Conservation (phyloP, 2,329 filamentous ascomycete genomes). For the Calonectria hawksworthii region DNA sequence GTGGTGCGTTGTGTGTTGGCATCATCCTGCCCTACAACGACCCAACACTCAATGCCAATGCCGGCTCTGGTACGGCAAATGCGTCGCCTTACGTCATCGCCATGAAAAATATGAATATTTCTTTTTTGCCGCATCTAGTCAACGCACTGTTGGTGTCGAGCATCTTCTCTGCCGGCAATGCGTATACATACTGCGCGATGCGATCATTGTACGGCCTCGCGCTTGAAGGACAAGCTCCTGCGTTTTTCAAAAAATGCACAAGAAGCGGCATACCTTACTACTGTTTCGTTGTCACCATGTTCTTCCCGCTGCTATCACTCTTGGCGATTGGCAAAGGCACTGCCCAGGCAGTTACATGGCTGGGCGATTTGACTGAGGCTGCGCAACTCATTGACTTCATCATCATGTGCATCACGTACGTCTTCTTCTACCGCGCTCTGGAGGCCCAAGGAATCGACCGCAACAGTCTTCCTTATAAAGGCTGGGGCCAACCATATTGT, state of each 20-base stretch:
- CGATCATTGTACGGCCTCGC: constrained; percentile 50
- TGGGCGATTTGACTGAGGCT: constrained; percentile 67
- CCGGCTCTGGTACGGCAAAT: constrained; percentile 54
- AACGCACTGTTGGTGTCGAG: constrained; percentile 15
- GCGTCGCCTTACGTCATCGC: constrained; percentile 71
- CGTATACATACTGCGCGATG: constrained; percentile 12
- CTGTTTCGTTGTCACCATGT: constrained; percentile 18
- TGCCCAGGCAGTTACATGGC: constrained; percentile 60
- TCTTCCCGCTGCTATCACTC: constrained; percentile 13
- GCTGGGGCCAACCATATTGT: constrained; percentile 69
- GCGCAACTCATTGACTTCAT: constrained; percentile 72
- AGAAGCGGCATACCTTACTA: constrained; percentile 8
- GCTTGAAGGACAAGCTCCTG: constrained; percentile 22
- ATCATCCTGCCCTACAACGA: constrained; percentile 51
- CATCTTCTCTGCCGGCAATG: constrained; percentile 24
- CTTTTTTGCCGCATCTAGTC: constrained; percentile 8
- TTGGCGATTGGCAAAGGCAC: background rate
- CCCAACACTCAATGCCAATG: constrained; percentile 41
- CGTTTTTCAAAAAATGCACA: background rate
- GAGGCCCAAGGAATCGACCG: constrained; percentile 66
- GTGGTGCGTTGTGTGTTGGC: constrained; percentile 51
- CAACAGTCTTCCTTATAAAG: constrained; percentile 66
- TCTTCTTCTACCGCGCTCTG: constrained; percentile 64
- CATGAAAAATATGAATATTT: constrained; percentile 11
- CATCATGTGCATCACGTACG: constrained; percentile 60